Percentiles rank a stretch among this genome's conserved stretches.
These are phyloP conservation scores for Singerocomus rubriflavus DNA, from an alignment of 1,284 basidiomycete genomes.

Conservation along the genomic window DNA sequence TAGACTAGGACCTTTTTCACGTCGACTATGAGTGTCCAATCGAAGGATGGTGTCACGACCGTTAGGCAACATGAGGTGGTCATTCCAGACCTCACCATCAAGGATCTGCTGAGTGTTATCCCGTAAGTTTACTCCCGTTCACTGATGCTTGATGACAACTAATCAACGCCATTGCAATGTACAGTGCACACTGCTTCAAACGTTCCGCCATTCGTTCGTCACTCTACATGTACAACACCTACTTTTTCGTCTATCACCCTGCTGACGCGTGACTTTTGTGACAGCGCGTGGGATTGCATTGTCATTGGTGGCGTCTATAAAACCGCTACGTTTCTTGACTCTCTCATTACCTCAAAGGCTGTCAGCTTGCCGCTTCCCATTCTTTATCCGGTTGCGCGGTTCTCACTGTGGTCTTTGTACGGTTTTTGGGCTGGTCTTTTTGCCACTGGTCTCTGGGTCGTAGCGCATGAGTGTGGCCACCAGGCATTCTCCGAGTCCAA, in stretches of 20 bases:
- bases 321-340: constrained; percentile 66
- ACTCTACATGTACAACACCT: constrained; percentile 64
- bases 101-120: constrained; percentile 84
- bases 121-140: constrained; percentile 55
- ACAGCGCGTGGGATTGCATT: constrained; percentile 71
- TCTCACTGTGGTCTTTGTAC: constrained; percentile 82
- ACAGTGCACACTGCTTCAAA: constrained; percentile 87
- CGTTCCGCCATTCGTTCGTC: constrained; percentile 85
- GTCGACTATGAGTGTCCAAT: constrained; percentile 19
- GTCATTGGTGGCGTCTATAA: constrained; percentile 74
- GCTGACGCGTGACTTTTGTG: constrained; percentile 12
- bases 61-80: constrained; percentile 62
- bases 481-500: constrained; percentile 98
- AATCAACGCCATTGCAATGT: background rate
- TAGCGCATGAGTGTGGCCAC: constrained; percentile 92
- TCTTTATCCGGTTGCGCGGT: constrained; percentile 62
- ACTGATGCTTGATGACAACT: background rate
- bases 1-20: constrained; percentile 8
- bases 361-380: constrained; percentile 60
- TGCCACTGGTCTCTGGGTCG: constrained; percentile 92
- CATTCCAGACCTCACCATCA: constrained; percentile 81
- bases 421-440: constrained; percentile 83
- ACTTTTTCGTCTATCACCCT: constrained; percentile 21
- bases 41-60: constrained; percentile 25
- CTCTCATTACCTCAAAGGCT: constrained; percentile 53